Conservation (phyloP, 2,329 filamentous ascomycete genomes). For the Bipolaris oryzae region DNA sequence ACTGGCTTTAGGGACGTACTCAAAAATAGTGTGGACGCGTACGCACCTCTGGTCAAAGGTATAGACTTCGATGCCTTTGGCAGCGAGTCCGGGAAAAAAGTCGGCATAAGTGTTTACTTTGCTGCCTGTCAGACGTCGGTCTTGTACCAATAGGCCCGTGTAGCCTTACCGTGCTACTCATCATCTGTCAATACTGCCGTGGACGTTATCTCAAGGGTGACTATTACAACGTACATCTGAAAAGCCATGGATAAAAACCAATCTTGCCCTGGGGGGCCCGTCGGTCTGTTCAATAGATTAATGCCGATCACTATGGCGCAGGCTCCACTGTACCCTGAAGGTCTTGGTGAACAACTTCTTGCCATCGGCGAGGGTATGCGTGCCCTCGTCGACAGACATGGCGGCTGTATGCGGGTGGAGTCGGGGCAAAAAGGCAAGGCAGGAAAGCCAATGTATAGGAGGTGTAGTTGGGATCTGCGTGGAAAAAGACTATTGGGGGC, state of each 20-base stretch:
- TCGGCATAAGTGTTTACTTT: conserved; percentile 73
- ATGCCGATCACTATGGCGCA: conserved; percentile 5
- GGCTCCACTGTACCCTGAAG: conserved; percentile 57
- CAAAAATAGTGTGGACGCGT: neutral
- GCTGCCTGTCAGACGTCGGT: conserved; percentile 24
- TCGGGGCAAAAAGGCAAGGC: neutral
- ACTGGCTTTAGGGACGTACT: conserved; percentile 13
- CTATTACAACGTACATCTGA: conserved; percentile 59
- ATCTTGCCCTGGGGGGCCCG: conserved; percentile 66
- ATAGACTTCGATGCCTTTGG: conserved; percentile 74
- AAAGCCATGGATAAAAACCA: conserved; percentile 88
- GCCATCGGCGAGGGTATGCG: conserved; percentile 59
- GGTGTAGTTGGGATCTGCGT: neutral
- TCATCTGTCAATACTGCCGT: conserved; percentile 4
- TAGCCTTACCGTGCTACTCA: conserved; percentile 19
- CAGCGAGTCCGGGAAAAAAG: conserved; percentile 73
- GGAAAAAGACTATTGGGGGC: neutral
- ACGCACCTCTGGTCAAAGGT: conserved; percentile 75
- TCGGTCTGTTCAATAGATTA: conserved; percentile 55
- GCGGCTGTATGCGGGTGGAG: conserved; percentile 1
- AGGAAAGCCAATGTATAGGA: neutral
- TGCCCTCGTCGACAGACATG: conserved; percentile 58
- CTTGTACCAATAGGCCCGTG: neutral
- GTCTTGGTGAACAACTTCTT: conserved; percentile 65
- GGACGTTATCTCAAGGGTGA: neutral